A percentile compares a stretch with the other conserved stretches of the same genome.
Conservation (phyloP, 305 asterid species). For the Caryopteris hybrid region DNA sequence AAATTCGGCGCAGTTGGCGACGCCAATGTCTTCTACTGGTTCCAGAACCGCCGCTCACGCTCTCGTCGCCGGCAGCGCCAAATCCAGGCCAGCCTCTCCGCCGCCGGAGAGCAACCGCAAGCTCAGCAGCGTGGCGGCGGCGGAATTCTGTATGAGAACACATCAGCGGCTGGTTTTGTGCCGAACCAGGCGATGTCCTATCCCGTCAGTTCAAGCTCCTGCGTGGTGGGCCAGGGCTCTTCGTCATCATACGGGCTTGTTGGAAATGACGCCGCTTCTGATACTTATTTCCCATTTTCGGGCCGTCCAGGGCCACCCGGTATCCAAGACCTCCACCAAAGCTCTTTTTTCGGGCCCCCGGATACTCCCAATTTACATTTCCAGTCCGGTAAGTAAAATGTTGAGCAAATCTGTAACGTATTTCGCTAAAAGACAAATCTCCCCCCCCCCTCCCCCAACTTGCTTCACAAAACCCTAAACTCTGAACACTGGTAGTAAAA, state of each 20-base stretch:
- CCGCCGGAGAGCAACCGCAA: slow-evolving; percentile 20
- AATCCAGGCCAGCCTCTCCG: slow-evolving; percentile 42
- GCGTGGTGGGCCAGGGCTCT: slow-evolving; percentile 9
- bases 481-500: too few relatives aligned
- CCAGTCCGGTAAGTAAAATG: slow-evolving; percentile 28
- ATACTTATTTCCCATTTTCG: slow-evolving; percentile 19
- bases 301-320: slow-evolving; percentile 18
- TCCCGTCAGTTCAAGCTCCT: not conserved
- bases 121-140: not conserved
- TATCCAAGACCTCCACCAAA: slow-evolving; percentile 24
- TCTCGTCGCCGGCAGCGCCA: slow-evolving; percentile 77
- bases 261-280: slow-evolving; percentile 13
- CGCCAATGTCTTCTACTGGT: slow-evolving; percentile 87
- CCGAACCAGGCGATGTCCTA: not conserved
- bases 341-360: not conserved
- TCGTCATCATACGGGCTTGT: slow-evolving; percentile 27
- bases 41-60: slow-evolving; percentile 83
- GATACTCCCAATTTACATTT: slow-evolving; percentile 26
- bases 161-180: not conserved
- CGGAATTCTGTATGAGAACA: slow-evolving; percentile 16
- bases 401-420: too few relatives aligned
- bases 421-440: not conserved
- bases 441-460: too few relatives aligned
- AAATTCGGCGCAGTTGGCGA: slow-evolving; percentile 74
- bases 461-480: not conserved